Conservation (phyloP, 1,139 yeast species). For the Sugiyamaella xylanicola region DNA sequence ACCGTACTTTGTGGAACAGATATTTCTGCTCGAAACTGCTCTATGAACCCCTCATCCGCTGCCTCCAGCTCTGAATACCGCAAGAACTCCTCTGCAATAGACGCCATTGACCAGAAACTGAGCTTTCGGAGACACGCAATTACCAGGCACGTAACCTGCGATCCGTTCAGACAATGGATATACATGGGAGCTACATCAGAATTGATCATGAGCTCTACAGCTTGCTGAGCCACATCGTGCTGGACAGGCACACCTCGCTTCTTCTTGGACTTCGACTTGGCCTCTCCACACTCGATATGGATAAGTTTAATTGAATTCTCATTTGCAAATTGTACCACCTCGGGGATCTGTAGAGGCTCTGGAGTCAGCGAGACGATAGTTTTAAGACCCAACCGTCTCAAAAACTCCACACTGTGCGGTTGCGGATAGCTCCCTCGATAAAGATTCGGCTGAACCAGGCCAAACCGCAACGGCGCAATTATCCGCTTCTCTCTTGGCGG, state of each 20-base stretch:
- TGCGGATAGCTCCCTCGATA: conserved; percentile 90
- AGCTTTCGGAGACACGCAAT: conserved; percentile 84
- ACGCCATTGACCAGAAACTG: conserved; percentile 86
- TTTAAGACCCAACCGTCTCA: conserved; percentile 64
- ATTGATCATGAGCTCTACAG: conserved; percentile 62
- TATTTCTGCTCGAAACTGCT: conserved; percentile 70
- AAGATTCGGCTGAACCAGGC: conserved; percentile 65
- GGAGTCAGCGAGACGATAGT: conserved; percentile 84
- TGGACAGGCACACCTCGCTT: conserved; percentile 69
- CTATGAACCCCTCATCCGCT: conserved; percentile 82
- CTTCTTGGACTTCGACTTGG: conserved; percentile 38
- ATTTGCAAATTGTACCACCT: conserved; percentile 54
- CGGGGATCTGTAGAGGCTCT: conserved; percentile 58
- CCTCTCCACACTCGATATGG: conserved; percentile 65
- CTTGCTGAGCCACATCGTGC: conserved; percentile 59
- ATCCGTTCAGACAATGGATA: conserved; percentile 86
- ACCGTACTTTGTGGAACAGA: conserved; percentile 56
- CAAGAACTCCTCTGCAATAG: conserved; percentile 83
- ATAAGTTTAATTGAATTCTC: conserved; percentile 53
- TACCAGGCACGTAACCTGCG: conserved; percentile 79
- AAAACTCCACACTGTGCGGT: conserved; percentile 68
- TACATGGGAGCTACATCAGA: conserved; percentile 68
- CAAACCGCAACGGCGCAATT: conserved; percentile 82
- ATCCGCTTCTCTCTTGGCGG: conserved; percentile 33
- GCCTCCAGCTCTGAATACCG: conserved; percentile 79